A percentile compares a stretch with the other conserved stretches of the same genome.
Conservation (phyloP, 2,329 filamentous ascomycete genomes). For the Sclerotinia spermophila region DNA sequence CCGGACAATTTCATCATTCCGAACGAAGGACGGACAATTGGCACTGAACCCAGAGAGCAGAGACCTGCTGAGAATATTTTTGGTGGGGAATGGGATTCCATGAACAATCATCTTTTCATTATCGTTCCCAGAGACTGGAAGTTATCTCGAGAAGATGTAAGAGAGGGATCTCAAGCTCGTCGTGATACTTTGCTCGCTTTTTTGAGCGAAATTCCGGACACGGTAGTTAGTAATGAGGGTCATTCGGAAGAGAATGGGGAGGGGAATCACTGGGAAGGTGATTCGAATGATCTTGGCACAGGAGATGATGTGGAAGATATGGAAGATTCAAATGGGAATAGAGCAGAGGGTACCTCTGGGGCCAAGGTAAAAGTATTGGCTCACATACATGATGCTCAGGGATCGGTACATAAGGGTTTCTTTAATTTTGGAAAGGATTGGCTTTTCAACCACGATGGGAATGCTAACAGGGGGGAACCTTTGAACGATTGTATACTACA, state of each 20-base stretch:
- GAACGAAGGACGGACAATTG: not conserved
- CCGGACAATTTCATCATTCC: not conserved
- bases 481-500: no score
- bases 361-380: no score
- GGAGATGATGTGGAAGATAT: not conserved
- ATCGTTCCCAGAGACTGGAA: not conserved
- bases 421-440: no score
- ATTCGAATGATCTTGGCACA: not conserved
- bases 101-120: not conserved
- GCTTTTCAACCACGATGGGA: no score
- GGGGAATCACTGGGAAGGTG: rapidly evolving
- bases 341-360: no score
- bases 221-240: not conserved
- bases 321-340: no score
- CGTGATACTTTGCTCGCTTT: not conserved
- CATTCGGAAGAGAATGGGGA: not conserved
- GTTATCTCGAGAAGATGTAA: not conserved
- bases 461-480: no score
- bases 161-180: not conserved
- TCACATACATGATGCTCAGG: no score
- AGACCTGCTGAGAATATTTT: not conserved
- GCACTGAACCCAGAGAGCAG: no score
- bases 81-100: not conserved
- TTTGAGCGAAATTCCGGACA: not conserved
- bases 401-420: no score